phyloP scores from a whole-genome alignment of 2,329 filamentous ascomycete genomes.

The Magnaporthiopsis incrustans region DNA sequence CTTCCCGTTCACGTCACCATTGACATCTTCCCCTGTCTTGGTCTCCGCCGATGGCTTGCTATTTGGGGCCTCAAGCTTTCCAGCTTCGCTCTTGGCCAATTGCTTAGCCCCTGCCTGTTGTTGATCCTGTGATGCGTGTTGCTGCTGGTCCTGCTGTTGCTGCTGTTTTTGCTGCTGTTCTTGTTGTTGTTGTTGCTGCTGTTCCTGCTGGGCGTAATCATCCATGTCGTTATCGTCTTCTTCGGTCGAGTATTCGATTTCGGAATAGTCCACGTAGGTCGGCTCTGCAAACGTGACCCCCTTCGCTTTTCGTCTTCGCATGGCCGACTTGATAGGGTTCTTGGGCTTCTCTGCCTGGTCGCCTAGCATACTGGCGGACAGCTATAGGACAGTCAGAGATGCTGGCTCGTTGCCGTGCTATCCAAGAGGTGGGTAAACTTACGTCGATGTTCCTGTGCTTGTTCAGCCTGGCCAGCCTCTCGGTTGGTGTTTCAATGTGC shows the following conservation, averaged over 20 bases:
- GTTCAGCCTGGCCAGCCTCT: constrained; percentile 85
- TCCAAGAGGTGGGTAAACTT: constrained; percentile 26
- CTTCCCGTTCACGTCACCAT: constrained; percentile 16
- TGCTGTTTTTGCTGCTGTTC: constrained; percentile 18
- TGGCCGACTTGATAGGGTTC: constrained; percentile 74
- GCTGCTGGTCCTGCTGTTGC: constrained; percentile 24
- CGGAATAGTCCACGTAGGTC: constrained; percentile 81
- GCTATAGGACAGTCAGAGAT: constrained; percentile 30
- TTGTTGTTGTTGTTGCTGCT: constrained; percentile 21
- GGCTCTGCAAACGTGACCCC: constrained; percentile 79
- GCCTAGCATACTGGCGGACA: constrained; percentile 55
- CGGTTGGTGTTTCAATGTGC: constrained; percentile 96
- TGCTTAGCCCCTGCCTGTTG: constrained; percentile 23
- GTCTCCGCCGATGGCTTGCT: constrained; percentile 35
- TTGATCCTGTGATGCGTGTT: constrained; percentile 11
- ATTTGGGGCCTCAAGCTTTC: constrained; percentile 48
- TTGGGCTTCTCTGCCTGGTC: constrained; percentile 69
- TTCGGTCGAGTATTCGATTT: constrained; percentile 75
- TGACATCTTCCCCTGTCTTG: constrained; percentile 23
- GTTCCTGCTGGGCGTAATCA: constrained; percentile 22
- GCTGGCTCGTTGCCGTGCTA: background rate
- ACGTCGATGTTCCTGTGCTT: constrained; percentile 98
- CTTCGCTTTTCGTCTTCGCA: constrained; percentile 74
- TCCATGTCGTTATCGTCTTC: constrained; percentile 51
- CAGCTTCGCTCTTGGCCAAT: constrained; percentile 40